Evolutionary conservation across 2,329 filamentous ascomycete genomes (phyloP), one percentile per base, ranked within the genome.

Genomic region (Aspergillus carbonarius): DNA sequence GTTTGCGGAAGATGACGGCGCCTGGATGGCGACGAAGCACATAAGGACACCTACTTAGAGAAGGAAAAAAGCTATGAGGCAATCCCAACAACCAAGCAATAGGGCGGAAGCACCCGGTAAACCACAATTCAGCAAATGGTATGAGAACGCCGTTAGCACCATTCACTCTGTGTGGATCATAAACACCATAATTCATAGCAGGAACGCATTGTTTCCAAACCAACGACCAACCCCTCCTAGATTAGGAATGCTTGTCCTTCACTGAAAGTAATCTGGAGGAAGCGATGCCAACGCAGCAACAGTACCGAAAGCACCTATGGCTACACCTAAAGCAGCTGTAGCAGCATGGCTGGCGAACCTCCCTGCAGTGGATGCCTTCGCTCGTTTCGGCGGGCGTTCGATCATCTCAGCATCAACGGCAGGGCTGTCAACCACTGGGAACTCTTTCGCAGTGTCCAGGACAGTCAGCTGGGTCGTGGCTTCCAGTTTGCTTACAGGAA

Each of bases 251-350:
- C 9, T 4, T 32, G 17, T 47, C 30, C 27, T 64, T 66, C 78
- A 39, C 44, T 69, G 63, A 63, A 79, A 79, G 63, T 73, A 79
- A 53, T 78, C 75, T 5, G 72, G 67, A 8, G 78, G 78, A 13
- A 80, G 69, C 23, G 76, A 70, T 12, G 76, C 76, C 46, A 80
- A 68, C 17, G 73, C 65, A 42, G 73, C 69, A 40, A 80, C 70
- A 15, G 76, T 76, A 20, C 76, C 73, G 34, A 79, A 66, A 5
- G 76, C 73, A 50, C 78, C 78, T 44, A 78, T 69, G 15, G 78
- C 58, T 35, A 75, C 76, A 23, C 78, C 76, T 5, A 75, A 60
- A 2, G 76, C 57, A 25, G 78, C 76, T 27, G 73, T 74, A 18
- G 73, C 70, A 30, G 74, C 75, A 64, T 79, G 74, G 55, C 70